Evolutionary conservation across 441 rosid genomes (phyloP), one percentile per base, ranked within the genome.

Genomic region (Theobroma grandiflorum): DNA sequence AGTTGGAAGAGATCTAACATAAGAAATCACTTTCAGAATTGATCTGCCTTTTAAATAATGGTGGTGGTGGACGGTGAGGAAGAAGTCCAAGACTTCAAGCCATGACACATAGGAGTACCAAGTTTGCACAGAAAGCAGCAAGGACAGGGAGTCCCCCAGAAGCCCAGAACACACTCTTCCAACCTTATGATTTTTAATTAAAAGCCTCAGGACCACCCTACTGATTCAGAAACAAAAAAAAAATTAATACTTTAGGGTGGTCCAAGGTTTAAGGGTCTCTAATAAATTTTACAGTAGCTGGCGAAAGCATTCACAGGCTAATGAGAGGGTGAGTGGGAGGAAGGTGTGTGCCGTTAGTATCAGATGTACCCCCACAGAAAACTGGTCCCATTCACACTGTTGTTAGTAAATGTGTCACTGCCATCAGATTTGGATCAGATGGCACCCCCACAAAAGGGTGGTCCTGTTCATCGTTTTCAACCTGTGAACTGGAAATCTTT

Each of bases 151-250:
- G 50, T 40, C 31, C 6, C 10, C 26, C 70, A 65, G 2, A 42
- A 43, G 52, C 15, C 74, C 74, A 14, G 10, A 22, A 20, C 20
- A 18, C 67, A 58, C 37, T 8, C 49, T 18, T 40, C 20, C 50
- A 74, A 38, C 18, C 49, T 20, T 42, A 74, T 18, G 63, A 52
- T 18, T 52, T 33, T 33, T 38, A 6, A 73, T 73, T 73, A 7
- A 73, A 20, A 53, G 8, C 42, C 47, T 70, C 35, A 62, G 87
- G 87, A 84, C 87, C 87, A 79, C 81, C 72, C 82, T 79, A 15
- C 52, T 5, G 11, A 33, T 45, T 66, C 64, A 67, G 53, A 68
- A 15, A 20, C 18, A 38, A 47, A 8, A 50, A 16, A 4, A 6
- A 20, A 15, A 45, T 43, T 11, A 6, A 65, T 15, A 50, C 14